Evolutionary conservation across 495 filamentous ascomycete species (phyloP).

Genomic region (Oidiodendron maius): DNA sequence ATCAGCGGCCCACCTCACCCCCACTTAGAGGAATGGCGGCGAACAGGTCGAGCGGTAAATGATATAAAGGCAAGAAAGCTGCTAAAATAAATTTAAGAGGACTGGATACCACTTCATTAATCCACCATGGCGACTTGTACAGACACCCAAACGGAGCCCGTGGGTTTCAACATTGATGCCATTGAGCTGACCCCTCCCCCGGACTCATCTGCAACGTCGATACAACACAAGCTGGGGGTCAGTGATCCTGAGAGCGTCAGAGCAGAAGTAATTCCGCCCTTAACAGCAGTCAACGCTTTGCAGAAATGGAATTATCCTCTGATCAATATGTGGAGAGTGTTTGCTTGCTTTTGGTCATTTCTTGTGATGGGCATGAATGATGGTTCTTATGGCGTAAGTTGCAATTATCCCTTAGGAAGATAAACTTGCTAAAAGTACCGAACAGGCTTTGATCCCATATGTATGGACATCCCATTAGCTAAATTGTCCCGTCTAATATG

Average conservation of each 20-base stretch:
- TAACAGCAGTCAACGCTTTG: constrained; percentile 8
- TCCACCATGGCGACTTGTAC: no score
- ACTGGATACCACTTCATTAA: no score
- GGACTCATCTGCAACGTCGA: no score
- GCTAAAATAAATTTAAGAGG: no score
- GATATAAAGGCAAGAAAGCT: no score
- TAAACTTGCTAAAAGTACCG: not conserved
- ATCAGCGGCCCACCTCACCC: no score
- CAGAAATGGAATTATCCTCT: constrained; percentile 66
- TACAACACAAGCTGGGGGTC: no score
- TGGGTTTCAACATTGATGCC: no score
- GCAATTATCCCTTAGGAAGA: not conserved
- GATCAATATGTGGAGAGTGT: constrained; percentile 59
- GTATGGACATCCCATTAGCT: constrained; percentile 20
- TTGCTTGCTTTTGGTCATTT: constrained; percentile 66
- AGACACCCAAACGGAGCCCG: no score
- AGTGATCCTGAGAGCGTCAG: constrained; percentile 3
- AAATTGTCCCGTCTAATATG: not conserved
- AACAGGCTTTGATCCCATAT: constrained; percentile 55
- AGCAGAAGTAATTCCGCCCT: not conserved
- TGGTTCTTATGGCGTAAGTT: constrained; percentile 68
- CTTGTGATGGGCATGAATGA: constrained; percentile 78
- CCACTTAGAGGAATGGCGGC: no score
- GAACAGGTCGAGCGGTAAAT: no score
- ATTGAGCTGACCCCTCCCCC: no score